Base-by-base conservation (phyloP, 176 grass and related monocot genomes). In the Rhipidocladum racemiflorum region DNA sequence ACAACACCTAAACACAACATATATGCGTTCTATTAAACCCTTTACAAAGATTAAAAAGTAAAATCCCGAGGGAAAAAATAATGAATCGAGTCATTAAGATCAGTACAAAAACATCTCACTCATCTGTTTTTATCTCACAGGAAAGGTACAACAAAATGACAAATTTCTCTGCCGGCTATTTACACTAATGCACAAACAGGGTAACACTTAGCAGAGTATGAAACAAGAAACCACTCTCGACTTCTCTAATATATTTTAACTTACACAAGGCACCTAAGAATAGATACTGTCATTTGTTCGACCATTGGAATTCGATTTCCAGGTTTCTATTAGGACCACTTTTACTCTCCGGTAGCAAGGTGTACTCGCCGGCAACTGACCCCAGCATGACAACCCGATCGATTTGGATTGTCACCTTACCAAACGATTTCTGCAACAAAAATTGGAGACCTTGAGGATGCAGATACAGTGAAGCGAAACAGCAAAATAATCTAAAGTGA, bases 291-390 rank as follows among this genome's bases (percentile, higher is more conserved):
- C 82, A 99, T 91, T 99, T 99, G 87, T 99, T 99, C 30, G 97
- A 99, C 97, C 97, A 99, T 35, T 99, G 97, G 77, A 99, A 99
- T 67, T 99, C 97, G 16, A 99, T 99, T 87, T 99, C 97, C 70
- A 99, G 87, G 85, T 96, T 91, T 73, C 97, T 90, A 73, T 94
- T 84, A 11, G 91, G 85, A 12, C 97, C 97, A 5, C 93, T 96
- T 88, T 99, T 99, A 87, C 97, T 99, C 86, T 93, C 93, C 0
- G 97, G 97, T 64, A 99, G 81, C 81, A 99, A 74, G 13, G 93
- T 88, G 24, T 99, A 99, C 84, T 99, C 97, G 18, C 97, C 97
- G 0, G 97, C 93, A 21, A 95, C 97, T 7, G 97, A 99, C 18
- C 97, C 97, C n/a, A 99, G 77, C 92, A 99, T 95, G 72, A 99